Base-by-base conservation (phyloP, 148 eudicot genomes). In the Rhododendron vialii region DNA sequence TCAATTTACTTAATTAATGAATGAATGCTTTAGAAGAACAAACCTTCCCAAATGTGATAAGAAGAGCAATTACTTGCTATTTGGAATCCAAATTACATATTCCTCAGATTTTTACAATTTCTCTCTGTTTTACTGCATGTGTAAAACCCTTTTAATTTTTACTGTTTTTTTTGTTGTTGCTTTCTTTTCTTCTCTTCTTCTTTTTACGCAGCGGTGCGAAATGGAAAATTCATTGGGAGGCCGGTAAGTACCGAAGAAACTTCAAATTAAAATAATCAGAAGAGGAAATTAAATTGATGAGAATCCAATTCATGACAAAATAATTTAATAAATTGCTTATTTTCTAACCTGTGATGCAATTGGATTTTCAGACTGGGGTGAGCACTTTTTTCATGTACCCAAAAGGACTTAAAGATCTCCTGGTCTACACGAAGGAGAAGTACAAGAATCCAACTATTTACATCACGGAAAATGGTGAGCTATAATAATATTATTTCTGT, bases 391-490 rank as follows among this genome's bases (percentile, higher is more conserved):
- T 12, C 28, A 80, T 80, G 8, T 80, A 80, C 41, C 82, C 82
- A 18, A 26, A 83, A 87, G 88, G 88, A 67, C 35, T 87, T 48
- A 20, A 38, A 35, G 86, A 87, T 9, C 80, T 83, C 10, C 59
- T 87, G 18, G 24, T 87, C 67, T 79, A 87, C 83, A 87, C 86
- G 45, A 87, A 87, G 51, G 43, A 87, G 26, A 83, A 78, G 78
- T 87, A 87, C 82, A 87, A 87, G 22, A 28, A 87, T 67, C 88
- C 88, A 22, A 67, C 24, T 24, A 83, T 87, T 67, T 87, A 87
- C n/a, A 79, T 87, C 50, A 87, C 88, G 13, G 88, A 87, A 35
- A 77, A 73, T 82, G 88, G 88, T 86, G 78, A 77, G 85, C 65
- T 18, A 20, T 59, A 59, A 55, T 59, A 20, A 20, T 43, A 48